These are phyloP conservation scores for Coprinopsis sp. DNA, from an alignment of 768 basidiomycete species.

Conservation along the genomic window DNA sequence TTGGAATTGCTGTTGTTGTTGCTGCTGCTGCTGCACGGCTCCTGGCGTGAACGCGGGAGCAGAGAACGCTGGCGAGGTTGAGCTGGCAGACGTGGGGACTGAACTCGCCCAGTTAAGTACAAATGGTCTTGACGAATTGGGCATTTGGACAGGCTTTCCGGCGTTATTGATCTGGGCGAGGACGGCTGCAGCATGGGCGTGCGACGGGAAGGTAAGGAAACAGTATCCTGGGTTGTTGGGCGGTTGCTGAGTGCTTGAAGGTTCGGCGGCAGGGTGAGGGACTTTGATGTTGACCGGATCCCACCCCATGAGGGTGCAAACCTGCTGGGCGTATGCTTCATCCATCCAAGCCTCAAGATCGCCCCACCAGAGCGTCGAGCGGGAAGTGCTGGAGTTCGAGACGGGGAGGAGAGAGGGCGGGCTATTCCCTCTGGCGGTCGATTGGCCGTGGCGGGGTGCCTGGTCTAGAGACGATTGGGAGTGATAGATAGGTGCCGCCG, in stretches of 20 bases:
- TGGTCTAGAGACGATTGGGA: conserved; percentile 28
- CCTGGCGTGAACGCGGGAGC: conserved; percentile 18
- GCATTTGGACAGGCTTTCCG: conserved; percentile 60
- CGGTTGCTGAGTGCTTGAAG: conserved; percentile 49
- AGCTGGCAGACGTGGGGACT: conserved; percentile 28
- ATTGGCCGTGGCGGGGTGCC: conserved; percentile 24
- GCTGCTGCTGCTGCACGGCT: conserved; percentile 39
- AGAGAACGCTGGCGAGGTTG: conserved; percentile 28
- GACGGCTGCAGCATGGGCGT: conserved; percentile 63
- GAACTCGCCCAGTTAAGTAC: conserved; percentile 71
- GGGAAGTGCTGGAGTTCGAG: conserved; percentile 27
- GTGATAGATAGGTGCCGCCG: conserved; percentile 13
- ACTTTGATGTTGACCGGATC: conserved; percentile 71
- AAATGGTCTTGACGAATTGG: conserved; percentile 80
- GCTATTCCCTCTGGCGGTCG: conserved; percentile 15
- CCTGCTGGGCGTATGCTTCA: conserved; percentile 89
- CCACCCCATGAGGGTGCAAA: conserved; percentile 85
- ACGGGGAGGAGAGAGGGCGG: conserved; percentile 18
- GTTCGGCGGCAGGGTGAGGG: conserved; percentile 56
- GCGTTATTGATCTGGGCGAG: conserved; percentile 59
- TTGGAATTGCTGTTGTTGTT: conserved; percentile 35
- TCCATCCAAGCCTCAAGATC: conserved; percentile 97
- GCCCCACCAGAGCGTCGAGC: conserved; percentile 78
- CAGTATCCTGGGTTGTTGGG: conserved; percentile 85
- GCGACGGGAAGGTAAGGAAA: conserved; percentile 79